Base-by-base conservation (phyloP, 371 early-diverging fungal genomes). In the Phascolomyces articulosus region DNA sequence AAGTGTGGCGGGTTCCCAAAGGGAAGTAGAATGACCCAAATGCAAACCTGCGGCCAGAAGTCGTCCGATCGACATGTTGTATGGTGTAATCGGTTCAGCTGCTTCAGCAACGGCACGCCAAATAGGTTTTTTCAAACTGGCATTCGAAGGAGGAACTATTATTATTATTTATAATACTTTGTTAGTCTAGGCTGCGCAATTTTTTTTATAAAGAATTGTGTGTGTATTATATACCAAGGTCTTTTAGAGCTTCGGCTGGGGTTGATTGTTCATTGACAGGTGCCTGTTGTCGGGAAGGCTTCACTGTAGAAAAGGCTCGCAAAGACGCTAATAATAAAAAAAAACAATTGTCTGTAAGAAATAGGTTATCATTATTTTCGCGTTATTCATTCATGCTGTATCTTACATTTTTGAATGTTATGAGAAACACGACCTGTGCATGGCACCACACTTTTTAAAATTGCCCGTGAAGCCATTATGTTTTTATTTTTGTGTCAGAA, bases 11-110 rank as follows among this genome's bases (percentile, higher is more conserved):
- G 91, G 90, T 66, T 97, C 89, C 94, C 92, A 95, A 47, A 85
- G 78, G 21, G 87, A 78, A 23, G 87, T 85, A 15, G 87, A 82
- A 75, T 96, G 96, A 49, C 98, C 98, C 61, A 98, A 77, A 73
- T 98, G 98, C 72, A 96, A 84, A 58, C 92, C 92, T 11, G 95
- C 93, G 10, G 92, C 91, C 74, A 97, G 75, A 57, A 98, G 84
- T 49, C 86, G 77, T 20, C 86, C 75, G 55, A 96, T 84, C 8
- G 90, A 85, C 58, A 92, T 54, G 62, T 86, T 79, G 70, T 77
- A 74, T 24, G 77, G 77, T 64, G 76, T 72, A 28, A 74, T 58
- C 23, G 77, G 71, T 48, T 69, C 72, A 40, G 69, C 60, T 18
- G 59, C 18, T 59, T 70, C 68, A 16, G 65, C 62, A 18, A 75